These are phyloP conservation scores for Amphirosellinia nigrospora DNA, from an alignment of 495 filamentous ascomycete genomes.

Conservation along the genomic window DNA sequence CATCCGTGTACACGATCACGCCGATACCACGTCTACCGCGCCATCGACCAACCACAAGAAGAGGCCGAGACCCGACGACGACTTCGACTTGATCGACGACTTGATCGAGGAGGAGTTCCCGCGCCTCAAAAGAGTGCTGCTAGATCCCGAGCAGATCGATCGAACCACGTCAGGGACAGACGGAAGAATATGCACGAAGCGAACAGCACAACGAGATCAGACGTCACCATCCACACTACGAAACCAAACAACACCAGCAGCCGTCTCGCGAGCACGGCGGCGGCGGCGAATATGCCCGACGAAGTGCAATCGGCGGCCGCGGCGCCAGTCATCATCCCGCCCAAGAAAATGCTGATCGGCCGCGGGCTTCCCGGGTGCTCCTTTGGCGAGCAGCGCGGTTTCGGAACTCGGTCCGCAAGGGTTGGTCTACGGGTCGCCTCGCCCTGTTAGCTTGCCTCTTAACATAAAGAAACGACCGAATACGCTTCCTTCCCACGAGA, in stretches of 20 bases:
- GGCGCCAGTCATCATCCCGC: conserved; percentile 31
- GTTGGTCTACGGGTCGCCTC: not conserved
- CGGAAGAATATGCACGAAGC: not conserved
- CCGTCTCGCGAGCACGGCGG: not conserved
- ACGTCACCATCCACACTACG: not conserved
- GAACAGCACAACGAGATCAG: not conserved
- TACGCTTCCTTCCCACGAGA: no score
- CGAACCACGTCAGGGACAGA: not conserved
- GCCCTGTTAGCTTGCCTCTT: not conserved
- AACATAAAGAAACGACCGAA: no score
- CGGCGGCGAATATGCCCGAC: not conserved
- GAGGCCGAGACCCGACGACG: not conserved
- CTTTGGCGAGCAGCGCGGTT: not conserved
- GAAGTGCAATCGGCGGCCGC: conserved; percentile 18
- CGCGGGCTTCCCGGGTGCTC: not conserved
- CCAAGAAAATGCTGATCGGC: conserved; percentile 32
- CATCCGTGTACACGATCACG: not conserved
- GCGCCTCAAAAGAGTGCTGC: not conserved
- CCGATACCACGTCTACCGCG: not conserved
- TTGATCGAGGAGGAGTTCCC: not conserved
- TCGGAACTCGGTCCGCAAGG: not conserved
- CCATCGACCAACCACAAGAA: not conserved
- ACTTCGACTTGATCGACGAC: conserved; percentile 6
- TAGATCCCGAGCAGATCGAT: not conserved
- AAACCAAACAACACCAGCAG: not conserved